These are phyloP conservation scores for Gelatoporia subvermispora DNA, from an alignment of 768 basidiomycete species.

Conservation along the genomic window DNA sequence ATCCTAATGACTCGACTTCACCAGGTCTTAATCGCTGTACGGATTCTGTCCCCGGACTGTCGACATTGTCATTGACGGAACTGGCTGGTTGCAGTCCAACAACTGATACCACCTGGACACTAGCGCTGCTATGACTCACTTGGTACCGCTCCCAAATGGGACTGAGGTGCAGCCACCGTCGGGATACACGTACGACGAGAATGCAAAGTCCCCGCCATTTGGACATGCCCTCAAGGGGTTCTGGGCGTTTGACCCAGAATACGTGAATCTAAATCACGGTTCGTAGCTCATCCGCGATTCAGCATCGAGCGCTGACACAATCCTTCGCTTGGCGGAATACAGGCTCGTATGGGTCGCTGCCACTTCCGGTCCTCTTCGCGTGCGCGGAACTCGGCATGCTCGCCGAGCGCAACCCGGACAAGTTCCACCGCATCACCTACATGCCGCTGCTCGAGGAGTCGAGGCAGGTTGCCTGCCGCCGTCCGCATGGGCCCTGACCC, in stretches of 20 bases:
- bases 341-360: slow-evolving; percentile 19
- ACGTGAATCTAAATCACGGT: slow-evolving; percentile 67
- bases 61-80: no score
- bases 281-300: slow-evolving; percentile 1
- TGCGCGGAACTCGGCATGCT: slow-evolving; percentile 2
- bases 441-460: slow-evolving; percentile 9
- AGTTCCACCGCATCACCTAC: slow-evolving; percentile 11
- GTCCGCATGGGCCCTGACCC: slow-evolving; percentile 4
- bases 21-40: no score
- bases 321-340: background rate
- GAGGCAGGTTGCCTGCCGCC: slow-evolving; percentile 1
- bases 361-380: slow-evolving; percentile 14
- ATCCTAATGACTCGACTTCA: no score
- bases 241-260: slow-evolving; percentile 52
- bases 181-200: slow-evolving; percentile 16
- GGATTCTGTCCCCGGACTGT: no score
- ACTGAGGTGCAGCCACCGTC: no score
- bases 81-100: no score
- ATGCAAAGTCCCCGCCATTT: slow-evolving; percentile 37
- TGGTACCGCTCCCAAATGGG: no score
- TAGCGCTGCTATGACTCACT: no score
- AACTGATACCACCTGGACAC: no score
- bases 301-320: background rate
- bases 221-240: slow-evolving; percentile 52
- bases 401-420: slow-evolving; percentile 16